Percentiles rank a stretch among this genome's conserved stretches.
phyloP scores from a whole-genome alignment of 2,329 filamentous ascomycete genomes.

The Moelleriella libera region DNA sequence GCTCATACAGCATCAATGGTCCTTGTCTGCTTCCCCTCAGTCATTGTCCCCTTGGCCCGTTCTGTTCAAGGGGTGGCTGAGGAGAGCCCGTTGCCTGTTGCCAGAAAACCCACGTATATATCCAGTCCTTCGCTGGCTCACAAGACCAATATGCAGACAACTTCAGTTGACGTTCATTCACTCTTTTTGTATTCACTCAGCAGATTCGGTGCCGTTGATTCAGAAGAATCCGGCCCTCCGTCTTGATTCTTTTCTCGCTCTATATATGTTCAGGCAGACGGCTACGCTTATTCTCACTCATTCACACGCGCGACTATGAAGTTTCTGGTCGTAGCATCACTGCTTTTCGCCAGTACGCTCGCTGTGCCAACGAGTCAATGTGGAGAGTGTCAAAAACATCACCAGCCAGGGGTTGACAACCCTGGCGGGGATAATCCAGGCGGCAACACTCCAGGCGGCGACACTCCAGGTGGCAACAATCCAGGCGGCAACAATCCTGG shows the following conservation, averaged over 20 bases:
- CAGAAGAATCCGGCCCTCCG: not conserved
- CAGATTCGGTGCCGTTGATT: not conserved
- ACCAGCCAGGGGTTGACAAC: slow-evolving; percentile 1
- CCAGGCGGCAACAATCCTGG: slow-evolving; percentile 1
- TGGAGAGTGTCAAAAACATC: slow-evolving; percentile 1
- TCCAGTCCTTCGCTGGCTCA: not conserved
- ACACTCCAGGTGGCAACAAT: slow-evolving; percentile 2
- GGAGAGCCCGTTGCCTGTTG: no score
- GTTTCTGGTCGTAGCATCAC: slow-evolving; percentile 5
- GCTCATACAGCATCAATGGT: no score
- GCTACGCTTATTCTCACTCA: not conserved
- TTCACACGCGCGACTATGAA: slow-evolving; percentile 4
- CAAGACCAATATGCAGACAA: not conserved
- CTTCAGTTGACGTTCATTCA: not conserved
- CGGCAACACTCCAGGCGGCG: not conserved
- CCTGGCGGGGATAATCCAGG: slow-evolving; percentile 2
- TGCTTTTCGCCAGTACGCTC: slow-evolving; percentile 6
- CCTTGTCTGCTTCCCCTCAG: no score
- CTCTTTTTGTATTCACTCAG: not conserved
- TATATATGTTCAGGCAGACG: not conserved
- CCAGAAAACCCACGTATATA: not conserved
- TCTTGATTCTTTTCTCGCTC: not conserved
- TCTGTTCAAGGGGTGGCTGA: no score
- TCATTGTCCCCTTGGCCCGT: no score
- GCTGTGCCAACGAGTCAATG: slow-evolving; percentile 5